Evolutionary conservation across 306 rosid species (phyloP), one percentile per base, ranked within the genome.

Genomic region (Acmispon strigosus): DNA sequence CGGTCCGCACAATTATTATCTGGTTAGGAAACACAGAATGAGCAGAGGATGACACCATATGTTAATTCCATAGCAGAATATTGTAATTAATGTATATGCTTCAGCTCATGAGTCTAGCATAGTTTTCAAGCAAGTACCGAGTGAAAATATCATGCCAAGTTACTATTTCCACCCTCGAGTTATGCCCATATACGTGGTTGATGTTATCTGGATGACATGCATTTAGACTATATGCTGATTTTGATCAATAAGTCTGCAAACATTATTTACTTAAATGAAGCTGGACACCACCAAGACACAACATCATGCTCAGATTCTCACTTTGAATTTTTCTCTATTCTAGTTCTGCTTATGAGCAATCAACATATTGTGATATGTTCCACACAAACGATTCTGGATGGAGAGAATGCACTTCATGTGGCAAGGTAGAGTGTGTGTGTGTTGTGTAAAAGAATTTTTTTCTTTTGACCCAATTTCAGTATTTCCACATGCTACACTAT

Each of bases 361-460:
- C 88, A 19, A 39, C 77, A 5, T 94, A 80, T 81, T 94, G 99
- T 75, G 87, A 87, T 50, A 59, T 80, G n/a, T 94, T 83, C 79
- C 99, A 94, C 70, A 74, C 89, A 8, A 74, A 83, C 16, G 99
- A 91, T 73, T 84, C 99, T 60, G 97, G 99, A 69, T 94, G 99
- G 99, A 87, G 99, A 78, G 90, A 94, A 47, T 94, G 99, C 73
- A 42, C 76, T 22, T 64, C 73, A 16, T 94, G 99, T 76, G 86
- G 92, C 80, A 94, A 91, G 99, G 99, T 91, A 77, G 79, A 58
- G 13, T 60, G 24, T 41, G 29, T 47, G 12, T 60, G 57, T 18
- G 57, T 66, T 27, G 59, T 32, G 6, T 27, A 32, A 27, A 27
- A 0, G 32, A 10, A 11, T 15, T 43, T 45, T 59, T 47, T 70